Evolutionary conservation across 2,329 filamentous ascomycete genomes (phyloP), one percentile per base, ranked within the genome.

Genomic region (Chalaropsis thielavioides): DNA sequence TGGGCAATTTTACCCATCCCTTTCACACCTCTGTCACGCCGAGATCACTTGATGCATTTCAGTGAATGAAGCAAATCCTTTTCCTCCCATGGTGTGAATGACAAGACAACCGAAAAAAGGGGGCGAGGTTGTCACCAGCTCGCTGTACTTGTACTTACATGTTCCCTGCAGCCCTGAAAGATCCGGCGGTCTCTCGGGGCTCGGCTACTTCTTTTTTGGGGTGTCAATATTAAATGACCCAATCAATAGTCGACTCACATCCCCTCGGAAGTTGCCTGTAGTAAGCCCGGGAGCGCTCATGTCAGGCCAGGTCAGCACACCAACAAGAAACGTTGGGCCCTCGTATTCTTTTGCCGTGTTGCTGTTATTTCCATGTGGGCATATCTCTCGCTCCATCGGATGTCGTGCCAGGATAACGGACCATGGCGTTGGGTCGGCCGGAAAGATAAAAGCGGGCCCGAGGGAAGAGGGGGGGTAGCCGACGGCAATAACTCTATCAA

Each of bases 141-240:
- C 22, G 44, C 11, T 17, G 51, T 31, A 13, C 51, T 17, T 13
- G 15, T 27, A 31, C 51, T 17, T 6, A 56, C 51, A 2, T 31
- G 51, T 56, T 56, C 51, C 51, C 51, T 56, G 51, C 22, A 17
- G 24, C 51, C 51, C 51, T 56, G 6, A 56, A 2, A 35, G 27
- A 31, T 56, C 51, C 51, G 51, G 51, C 51, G 51, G 51, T 56
- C 22, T 27, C 13, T 56, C 51, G 51, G 51, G 51, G 51, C 51
- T 56, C 51, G 51, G 51, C 51, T 17, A 56, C 24, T 11, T 56
- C 22, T 27, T 31, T 31, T 22, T 22, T 27, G 15, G 22, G 51
- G 15, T 17, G 51, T 31, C 24, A 31, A 31, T 56, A 27, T 56
- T 31, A 56, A 35, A 56, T 56, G 51, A 17, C 19, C 24, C 51